A percentile compares a stretch with the other conserved stretches of the same genome.
Evolutionary conservation across 805 yeast genomes (phyloP).

Genomic region (Lachancea lanzarotensis): DNA sequence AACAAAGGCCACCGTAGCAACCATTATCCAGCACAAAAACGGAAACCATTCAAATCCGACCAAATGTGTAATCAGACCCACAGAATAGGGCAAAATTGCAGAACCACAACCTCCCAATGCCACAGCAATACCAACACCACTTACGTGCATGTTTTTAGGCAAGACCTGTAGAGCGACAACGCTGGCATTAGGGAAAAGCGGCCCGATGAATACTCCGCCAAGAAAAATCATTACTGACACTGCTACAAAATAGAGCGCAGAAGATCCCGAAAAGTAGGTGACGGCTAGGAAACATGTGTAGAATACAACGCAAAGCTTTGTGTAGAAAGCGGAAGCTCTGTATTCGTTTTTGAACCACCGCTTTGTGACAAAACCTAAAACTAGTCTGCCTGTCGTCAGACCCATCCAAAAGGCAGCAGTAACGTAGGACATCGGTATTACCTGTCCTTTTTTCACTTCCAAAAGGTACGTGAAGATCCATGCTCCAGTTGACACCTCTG

Average conservation of each 20-base stretch:
- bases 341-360: constrained; percentile 41
- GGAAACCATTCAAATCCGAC: constrained; percentile 27
- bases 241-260: constrained; percentile 17
- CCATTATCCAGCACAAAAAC: constrained; percentile 21
- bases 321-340: constrained; percentile 32
- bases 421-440: constrained; percentile 48
- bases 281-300: constrained; percentile 29
- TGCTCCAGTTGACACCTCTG: constrained; percentile 62
- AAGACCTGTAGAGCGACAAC: constrained; percentile 55
- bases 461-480: constrained; percentile 63
- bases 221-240: constrained; percentile 32
- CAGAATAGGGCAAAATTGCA: constrained; percentile 62
- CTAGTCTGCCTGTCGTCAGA: constrained; percentile 54
- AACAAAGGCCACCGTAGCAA: constrained; percentile 16
- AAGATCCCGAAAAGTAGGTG: constrained; percentile 16
- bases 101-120: constrained; percentile 82
- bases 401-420: constrained; percentile 73
- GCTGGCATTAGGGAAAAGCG: constrained; percentile 67
- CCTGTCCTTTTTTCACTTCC: constrained; percentile 45
- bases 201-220: constrained; percentile 60
- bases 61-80: constrained; percentile 40
- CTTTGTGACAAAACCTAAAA: constrained; percentile 50
- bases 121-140: constrained; percentile 68
- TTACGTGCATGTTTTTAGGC: constrained; percentile 53
- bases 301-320: constrained; percentile 30